Conservation (phyloP, 306 rosid genomes). For the Elaeagnus macrophylla region DNA sequence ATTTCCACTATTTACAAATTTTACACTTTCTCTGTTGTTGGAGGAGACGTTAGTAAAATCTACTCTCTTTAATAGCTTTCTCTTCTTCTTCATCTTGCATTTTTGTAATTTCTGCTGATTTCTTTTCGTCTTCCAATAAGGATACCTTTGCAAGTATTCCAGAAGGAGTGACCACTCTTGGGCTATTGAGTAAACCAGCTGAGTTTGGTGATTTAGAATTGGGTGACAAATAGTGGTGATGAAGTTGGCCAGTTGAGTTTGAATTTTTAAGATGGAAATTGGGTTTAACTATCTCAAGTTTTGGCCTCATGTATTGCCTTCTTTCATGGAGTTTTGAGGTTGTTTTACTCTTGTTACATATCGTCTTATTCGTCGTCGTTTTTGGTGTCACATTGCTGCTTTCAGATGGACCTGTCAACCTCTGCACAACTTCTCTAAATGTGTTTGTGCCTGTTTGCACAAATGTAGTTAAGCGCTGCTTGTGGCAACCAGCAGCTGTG, state of each 20-base stretch:
- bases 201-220: constrained; percentile 23
- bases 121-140: constrained; percentile 34
- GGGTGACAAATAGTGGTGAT: constrained; percentile 18
- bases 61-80: constrained; percentile 57
- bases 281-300: constrained; percentile 72
- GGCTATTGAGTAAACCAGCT: constrained; percentile 28
- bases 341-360: background rate
- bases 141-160: constrained; percentile 45
- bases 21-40: constrained; percentile 6
- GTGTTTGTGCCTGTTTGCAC: constrained; percentile 61
- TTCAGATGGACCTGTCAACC: constrained; percentile 61
- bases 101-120: constrained; percentile 2
- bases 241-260: constrained; percentile 9
- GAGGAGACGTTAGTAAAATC: constrained; percentile 77
- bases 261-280: constrained; percentile 17
- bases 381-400: constrained; percentile 11
- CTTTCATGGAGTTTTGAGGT: constrained; percentile 66
- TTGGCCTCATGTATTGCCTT: constrained; percentile 64
- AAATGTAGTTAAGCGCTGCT: constrained; percentile 60
- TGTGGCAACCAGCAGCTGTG: constrained; percentile 25
- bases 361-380: constrained; percentile 20
- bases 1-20: too few relatives aligned
- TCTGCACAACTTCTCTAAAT: constrained; percentile 70
- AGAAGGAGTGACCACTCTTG: constrained; percentile 44
- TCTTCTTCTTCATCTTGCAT: constrained; percentile 58